These are phyloP conservation scores for Glaciozyma martinii DNA, from an alignment of 768 basidiomycete genomes.

Conservation along the genomic window DNA sequence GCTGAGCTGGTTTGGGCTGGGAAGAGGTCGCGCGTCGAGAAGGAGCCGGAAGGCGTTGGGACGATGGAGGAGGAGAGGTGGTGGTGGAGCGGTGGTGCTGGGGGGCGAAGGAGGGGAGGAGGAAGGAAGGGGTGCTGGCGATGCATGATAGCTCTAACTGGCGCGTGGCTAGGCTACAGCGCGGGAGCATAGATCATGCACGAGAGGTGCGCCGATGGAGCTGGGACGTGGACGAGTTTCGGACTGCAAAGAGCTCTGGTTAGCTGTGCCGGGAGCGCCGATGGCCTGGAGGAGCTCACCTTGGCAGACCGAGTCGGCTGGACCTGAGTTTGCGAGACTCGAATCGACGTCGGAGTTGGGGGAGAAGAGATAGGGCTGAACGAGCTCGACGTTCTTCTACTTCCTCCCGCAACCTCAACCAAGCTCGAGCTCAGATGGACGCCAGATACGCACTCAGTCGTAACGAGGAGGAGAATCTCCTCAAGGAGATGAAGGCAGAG, in stretches of 20 bases:
- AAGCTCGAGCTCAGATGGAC: slow-evolving; percentile 2
- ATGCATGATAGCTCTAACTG: background rate
- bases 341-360: background rate
- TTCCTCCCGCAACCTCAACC: background rate
- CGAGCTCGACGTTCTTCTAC: background rate
- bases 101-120: slow-evolving; percentile 20
- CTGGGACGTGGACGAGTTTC: background rate
- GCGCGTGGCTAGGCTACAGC: slow-evolving; percentile 1
- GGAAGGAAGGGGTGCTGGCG: slow-evolving; percentile 18
- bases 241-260: too few species aligned
- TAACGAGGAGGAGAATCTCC: slow-evolving; percentile 26
- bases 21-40: too few species aligned
- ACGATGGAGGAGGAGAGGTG: background rate
- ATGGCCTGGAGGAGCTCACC: background rate
- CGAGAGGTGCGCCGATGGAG: background rate
- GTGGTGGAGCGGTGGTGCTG: too few species aligned
- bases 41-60: background rate
- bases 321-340: background rate
- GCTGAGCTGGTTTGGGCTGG: background rate
- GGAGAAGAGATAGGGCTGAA: background rate
- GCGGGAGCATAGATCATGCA: slow-evolving; percentile 1
- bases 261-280: background rate
- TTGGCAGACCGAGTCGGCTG: background rate
- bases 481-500: slow-evolving; percentile 8
- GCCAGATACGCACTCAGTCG: slow-evolving; percentile 24